Conservation (phyloP, 768 basidiomycete species). For the Scleroderma bovista region DNA sequence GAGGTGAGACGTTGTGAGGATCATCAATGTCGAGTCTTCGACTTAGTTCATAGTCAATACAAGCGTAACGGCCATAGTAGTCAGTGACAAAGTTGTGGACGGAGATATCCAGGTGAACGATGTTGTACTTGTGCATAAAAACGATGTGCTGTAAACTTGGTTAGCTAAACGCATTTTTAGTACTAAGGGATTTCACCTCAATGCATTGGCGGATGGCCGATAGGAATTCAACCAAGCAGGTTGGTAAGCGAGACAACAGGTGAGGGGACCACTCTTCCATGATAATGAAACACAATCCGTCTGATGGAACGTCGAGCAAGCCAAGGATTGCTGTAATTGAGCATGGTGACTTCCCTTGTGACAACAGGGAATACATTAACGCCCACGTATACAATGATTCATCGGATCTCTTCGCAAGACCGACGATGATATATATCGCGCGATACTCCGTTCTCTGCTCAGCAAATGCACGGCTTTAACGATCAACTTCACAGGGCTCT, state of each 20-base stretch:
- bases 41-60: conserved; percentile 70
- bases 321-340: conserved; percentile 53
- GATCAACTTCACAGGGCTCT: conserved; percentile 50
- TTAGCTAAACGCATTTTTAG: conserved; percentile 8
- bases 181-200: no score
- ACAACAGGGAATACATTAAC: conserved; percentile 11
- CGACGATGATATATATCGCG: conserved; percentile 50
- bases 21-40: conserved; percentile 41
- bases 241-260: conserved; percentile 46
- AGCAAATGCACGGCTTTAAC: conserved; percentile 61
- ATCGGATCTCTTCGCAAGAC: conserved; percentile 51
- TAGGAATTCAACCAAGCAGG: conserved; percentile 49
- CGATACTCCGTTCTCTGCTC: conserved; percentile 60
- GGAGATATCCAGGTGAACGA: conserved; percentile 72
- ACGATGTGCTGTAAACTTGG: conserved; percentile 45
- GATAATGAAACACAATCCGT: conserved; percentile 59
- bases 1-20: conserved; percentile 38
- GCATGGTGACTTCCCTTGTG: neutral
- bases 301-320: conserved; percentile 47
- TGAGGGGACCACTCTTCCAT: conserved; percentile 80
- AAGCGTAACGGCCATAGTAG: conserved; percentile 58
- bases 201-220: conserved; percentile 59
- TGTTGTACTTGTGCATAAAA: conserved; percentile 63
- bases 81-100: conserved; percentile 64
- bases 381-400: conserved; percentile 75